These are phyloP conservation scores for Tephrocybe sp. DNA, from an alignment of 768 basidiomycete genomes.

Conservation along the genomic window DNA sequence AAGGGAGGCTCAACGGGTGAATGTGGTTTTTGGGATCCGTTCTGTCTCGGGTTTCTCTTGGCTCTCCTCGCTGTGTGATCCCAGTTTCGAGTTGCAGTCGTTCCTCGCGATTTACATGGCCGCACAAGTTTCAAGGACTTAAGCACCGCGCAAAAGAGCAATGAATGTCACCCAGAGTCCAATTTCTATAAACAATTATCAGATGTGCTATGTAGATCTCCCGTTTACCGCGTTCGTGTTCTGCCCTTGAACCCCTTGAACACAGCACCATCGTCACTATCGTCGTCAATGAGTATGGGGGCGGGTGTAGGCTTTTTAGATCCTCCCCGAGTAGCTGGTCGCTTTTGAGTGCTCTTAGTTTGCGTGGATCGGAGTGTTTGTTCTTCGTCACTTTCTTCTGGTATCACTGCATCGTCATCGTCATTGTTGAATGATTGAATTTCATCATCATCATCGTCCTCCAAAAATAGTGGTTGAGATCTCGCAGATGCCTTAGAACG, in stretches of 20 bases:
- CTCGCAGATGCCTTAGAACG: constrained; percentile 28
- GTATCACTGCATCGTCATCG: constrained; percentile 21
- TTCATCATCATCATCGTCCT: constrained; percentile 52
- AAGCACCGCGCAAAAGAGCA: no score
- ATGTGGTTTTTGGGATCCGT: no score
- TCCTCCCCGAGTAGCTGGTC: constrained; percentile 21
- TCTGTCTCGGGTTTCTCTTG: no score
- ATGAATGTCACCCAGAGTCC: no score
- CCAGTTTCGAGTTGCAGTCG: no score
- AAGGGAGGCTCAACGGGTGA: no score
- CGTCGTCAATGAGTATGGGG: constrained; percentile 53
- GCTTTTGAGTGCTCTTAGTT: constrained; percentile 18
- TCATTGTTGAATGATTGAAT: constrained; percentile 20
- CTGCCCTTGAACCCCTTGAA: constrained; percentile 59
- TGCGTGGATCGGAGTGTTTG: constrained; percentile 28
- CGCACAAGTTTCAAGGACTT: no score
- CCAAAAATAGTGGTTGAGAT: constrained; percentile 48
- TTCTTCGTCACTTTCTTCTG: constrained; percentile 23
- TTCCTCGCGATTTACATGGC: no score
- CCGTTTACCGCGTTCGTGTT: constrained; percentile 5
- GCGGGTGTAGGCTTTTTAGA: constrained; percentile 27
- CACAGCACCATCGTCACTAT: constrained; percentile 69
- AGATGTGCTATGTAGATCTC: background rate
- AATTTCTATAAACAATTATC: background rate
- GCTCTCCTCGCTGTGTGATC: no score